Base-by-base conservation (phyloP, 2,329 filamentous ascomycete genomes). In the Sphaerostilbella broomeana region DNA sequence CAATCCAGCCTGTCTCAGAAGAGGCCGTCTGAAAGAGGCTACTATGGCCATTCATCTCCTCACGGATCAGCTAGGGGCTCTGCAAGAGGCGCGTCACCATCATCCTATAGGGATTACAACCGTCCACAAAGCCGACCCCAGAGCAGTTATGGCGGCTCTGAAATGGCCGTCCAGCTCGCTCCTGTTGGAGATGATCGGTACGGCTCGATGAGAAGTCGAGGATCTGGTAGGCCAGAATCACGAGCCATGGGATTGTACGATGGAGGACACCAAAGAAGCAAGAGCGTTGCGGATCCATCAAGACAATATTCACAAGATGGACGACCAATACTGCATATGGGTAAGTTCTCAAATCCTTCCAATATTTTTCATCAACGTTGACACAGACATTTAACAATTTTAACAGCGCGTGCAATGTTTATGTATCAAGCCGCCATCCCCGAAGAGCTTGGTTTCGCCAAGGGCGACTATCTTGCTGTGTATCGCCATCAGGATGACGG, bases 361-460 rank as follows among this genome's bases (percentile, higher is more conserved):
- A 58, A 5, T n/a, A 13, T 4, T 34, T 20, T 20, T 4, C 17
- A 20, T 18, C 15, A 10, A 22, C n/a, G n/a, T n/a, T n/a, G n/a
- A n/a, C n/a, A n/a, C n/a, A 15, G 4, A 6, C 22, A 51, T 58
- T 48, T 34, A 36, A 15, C 38, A 26, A 22, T 40, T 4, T 32
- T 15, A 28, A 26, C 52, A 97, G 92, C 92, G 39, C 85, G 90
- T 28, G 90, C 92, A 18, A 74, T 95, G 69, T 98, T 97, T 63
- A 80, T 86, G 68, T 98, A 98, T 61, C 80, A 84, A 56, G 88
- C 92, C 3, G 90, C 88, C 16, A 98, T 98, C 43, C 87, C 90
- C 0, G 92, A 97, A 59, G 94, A 98, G 63, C 69, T 98, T 15
- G 84, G 84, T 11, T 98, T 98, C 61, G 72, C 73, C 32, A 98